phyloP scores from a whole-genome alignment of 345 rosid species.

The Camelina hispida region DNA sequence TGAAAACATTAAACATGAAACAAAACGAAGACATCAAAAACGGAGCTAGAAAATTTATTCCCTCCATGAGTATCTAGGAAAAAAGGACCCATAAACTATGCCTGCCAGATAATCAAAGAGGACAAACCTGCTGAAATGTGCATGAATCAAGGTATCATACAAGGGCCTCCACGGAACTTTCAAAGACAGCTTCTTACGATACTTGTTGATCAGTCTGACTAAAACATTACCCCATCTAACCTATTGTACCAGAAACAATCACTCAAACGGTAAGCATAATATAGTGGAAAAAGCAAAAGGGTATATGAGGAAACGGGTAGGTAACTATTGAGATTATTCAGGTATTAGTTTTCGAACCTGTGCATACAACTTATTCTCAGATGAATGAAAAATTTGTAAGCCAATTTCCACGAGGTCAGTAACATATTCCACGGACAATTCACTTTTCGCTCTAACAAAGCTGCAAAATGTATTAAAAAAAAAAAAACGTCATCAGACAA shows the following conservation, averaged over 20 bases:
- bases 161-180: conserved; percentile 89
- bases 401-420: conserved; percentile 68
- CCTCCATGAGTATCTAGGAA: conserved; percentile 2
- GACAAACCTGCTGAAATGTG: conserved; percentile 88
- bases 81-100: conserved; percentile 3
- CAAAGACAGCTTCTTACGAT: conserved; percentile 73
- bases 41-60: background rate
- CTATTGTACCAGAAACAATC: conserved; percentile 51
- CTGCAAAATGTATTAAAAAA: conserved; percentile 49
- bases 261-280: conserved; percentile 26
- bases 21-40: conserved; percentile 5
- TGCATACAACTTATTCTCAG: conserved; percentile 76
- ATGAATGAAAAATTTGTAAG: conserved; percentile 67
- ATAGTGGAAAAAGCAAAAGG: conserved; percentile 18
- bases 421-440: conserved; percentile 77
- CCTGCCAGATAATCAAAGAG: conserved; percentile 27
- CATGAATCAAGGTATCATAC: conserved; percentile 79
- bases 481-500: conserved; percentile 8
- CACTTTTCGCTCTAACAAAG: conserved; percentile 91
- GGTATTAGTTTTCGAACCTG: conserved; percentile 60
- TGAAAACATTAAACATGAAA: conserved; percentile 7
- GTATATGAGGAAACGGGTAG: conserved; percentile 25
- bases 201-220: conserved; percentile 79
- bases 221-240: conserved; percentile 94
- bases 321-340: conserved; percentile 6